These are phyloP conservation scores for Rubia tinctorum DNA, from an alignment of 305 asterid genomes.

Conservation along the genomic window DNA sequence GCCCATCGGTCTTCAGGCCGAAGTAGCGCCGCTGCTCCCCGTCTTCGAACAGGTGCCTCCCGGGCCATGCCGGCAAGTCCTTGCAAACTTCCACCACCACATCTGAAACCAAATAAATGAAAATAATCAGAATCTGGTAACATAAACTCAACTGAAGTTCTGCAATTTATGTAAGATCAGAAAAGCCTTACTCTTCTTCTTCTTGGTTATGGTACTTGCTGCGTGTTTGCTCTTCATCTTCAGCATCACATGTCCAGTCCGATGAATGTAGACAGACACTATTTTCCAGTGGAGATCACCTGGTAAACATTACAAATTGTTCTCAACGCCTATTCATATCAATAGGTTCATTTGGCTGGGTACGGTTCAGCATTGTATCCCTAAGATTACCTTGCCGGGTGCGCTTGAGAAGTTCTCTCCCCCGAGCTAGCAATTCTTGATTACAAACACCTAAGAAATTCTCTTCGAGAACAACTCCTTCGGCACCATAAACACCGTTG, in stretches of 20 bases:
- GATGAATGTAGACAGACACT: constrained; percentile 87
- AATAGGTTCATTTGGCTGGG: background rate
- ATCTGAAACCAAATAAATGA: constrained; percentile 37
- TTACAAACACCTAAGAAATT: constrained; percentile 86
- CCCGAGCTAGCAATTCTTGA: constrained; percentile 91
- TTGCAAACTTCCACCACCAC: constrained; percentile 73
- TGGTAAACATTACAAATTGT: constrained; percentile 16
- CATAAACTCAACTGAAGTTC: background rate
- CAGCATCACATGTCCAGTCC: constrained; percentile 91
- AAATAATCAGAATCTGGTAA: background rate
- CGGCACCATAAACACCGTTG: constrained; percentile 41
- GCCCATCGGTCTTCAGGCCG: constrained; percentile 72
- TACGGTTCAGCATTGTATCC: no score
- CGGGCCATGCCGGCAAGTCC: constrained; percentile 94
- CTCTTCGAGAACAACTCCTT: constrained; percentile 72
- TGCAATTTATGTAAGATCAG: background rate
- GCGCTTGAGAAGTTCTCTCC: constrained; percentile 88
- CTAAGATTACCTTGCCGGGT: constrained; percentile 71
- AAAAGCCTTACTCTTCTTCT: constrained; percentile 69
- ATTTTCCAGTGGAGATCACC: constrained; percentile 99
- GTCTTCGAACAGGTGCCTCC: constrained; percentile 88
- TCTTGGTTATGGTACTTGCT: constrained; percentile 82
- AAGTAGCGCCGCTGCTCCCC: constrained; percentile 90
- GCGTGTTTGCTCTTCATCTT: constrained; percentile 99
- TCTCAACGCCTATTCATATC: no score